These are phyloP conservation scores for Pharnaceum exiguum DNA, from an alignment of 148 eudicot species.

Conservation along the genomic window DNA sequence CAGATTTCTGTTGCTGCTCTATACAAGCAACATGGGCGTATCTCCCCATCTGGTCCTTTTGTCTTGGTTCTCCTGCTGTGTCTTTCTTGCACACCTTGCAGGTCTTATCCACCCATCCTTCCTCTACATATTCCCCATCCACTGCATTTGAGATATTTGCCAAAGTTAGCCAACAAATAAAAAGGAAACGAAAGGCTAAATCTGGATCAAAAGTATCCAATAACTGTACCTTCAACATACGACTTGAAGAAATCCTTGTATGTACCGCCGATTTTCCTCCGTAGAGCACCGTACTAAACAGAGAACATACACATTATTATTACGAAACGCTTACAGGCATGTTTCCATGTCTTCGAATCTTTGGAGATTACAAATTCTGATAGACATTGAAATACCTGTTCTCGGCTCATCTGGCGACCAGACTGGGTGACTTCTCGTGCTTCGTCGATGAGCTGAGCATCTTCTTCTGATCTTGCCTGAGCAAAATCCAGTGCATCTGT, in stretches of 20 bases:
- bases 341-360: not conserved
- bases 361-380: not conserved
- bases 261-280: conserved; percentile 98
- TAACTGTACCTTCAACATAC: conserved; percentile 70
- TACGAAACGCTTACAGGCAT: not conserved
- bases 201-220: not conserved
- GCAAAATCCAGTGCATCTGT: conserved; percentile 94
- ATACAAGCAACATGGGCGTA: conserved; percentile 86
- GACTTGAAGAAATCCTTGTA: conserved; percentile 99
- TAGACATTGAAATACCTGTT: conserved; percentile 47
- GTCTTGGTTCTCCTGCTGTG: conserved; percentile 75
- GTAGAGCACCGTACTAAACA: conserved; percentile 79
- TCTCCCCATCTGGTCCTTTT: conserved; percentile 77
- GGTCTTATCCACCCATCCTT: conserved; percentile 98
- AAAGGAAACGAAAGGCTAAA: not conserved
- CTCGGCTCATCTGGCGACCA: conserved; percentile 58
- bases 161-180: no score
- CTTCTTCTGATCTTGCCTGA: conserved; percentile 69
- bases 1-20: conserved; percentile 55
- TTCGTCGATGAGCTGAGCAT: conserved; percentile 73
- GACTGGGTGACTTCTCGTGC: conserved; percentile 72
- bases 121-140: conserved; percentile 94
- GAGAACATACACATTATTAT: not conserved
- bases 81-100: conserved; percentile 99
- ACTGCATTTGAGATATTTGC: no score